Evolutionary conservation across 352 stramenopile species (phyloP), one percentile per base, ranked within the genome.

Genomic region (Albugo candida): DNA sequence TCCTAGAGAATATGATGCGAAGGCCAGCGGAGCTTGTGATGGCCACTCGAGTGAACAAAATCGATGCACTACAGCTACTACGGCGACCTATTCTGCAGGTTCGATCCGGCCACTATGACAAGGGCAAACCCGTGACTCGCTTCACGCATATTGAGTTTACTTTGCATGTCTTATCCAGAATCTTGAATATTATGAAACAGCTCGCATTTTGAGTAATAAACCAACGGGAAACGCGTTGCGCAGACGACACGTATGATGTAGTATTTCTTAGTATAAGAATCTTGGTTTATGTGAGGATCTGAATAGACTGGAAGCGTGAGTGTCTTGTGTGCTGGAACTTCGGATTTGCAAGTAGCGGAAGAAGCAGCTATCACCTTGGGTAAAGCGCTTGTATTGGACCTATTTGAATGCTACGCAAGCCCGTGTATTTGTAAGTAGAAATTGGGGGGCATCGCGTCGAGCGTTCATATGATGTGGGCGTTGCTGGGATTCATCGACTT

Each of bases 261-360:
- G 8, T 8, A 31, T 10, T 3, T 31, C 24, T 31, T 8, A 31
- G 3, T 3, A 8, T 31, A 10, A 8, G 8, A 10, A 31, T 31
- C 24, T 31, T 8, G 8, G 3, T 31, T 8, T 31, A 8, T 8
- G 3, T 10, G 24, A 8, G 24, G 3, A 31, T 31, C 61, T 45
- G 16, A 56, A 14, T 2, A 17, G 1, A 16, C 16, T 3, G n/a
- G 8, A 31, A 52, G 37, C 43, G 67, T 80, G 1, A 83, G 78
- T 47, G 84, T 98, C 0, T 70, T 96, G 24, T 96, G 84, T 34
- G 94, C 92, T 0, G 94, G 94, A 1, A 98, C 92, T 11, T 97
- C 94, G 0, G 94, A 98, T 55, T 62, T 98, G 14, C 70, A 86
- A 5, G 81, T 98, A 10, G 92, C 91, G 1, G 94, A 98, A 67